A percentile compares a stretch with the other conserved stretches of the same genome.
Conservation (phyloP, 129 eudicot species). For the Tanacetum coccineum region DNA sequence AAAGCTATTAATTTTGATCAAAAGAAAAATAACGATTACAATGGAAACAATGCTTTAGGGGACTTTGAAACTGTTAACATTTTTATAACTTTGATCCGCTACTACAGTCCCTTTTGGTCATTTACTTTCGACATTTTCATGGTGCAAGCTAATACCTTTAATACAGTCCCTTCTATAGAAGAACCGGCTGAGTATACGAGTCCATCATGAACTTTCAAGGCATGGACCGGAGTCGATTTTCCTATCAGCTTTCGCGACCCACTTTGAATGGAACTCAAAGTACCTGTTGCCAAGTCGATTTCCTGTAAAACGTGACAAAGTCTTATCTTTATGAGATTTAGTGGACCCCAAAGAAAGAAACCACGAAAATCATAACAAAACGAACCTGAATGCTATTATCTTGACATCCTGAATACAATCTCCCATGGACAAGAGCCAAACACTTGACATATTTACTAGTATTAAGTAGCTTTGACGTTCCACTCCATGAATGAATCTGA, state of each 20-base stretch:
- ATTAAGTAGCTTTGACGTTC: conserved; percentile 62
- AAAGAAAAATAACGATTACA: background rate
- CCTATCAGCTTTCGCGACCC: conserved; percentile 62
- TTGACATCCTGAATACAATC: conserved; percentile 73
- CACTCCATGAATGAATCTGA: conserved; percentile 82
- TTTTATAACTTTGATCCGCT: conserved; percentile 36
- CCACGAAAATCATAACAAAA: background rate
- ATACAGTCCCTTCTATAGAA: conserved; percentile 63
- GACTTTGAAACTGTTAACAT: no score
- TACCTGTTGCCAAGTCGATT: conserved; percentile 72
- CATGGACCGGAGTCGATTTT: conserved; percentile 57
- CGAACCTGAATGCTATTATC: conserved; percentile 88
- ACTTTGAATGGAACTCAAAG: conserved; percentile 56
- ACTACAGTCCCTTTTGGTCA: conserved; percentile 24
- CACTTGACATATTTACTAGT: conserved; percentile 55
- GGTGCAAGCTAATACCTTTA: conserved; percentile 44
- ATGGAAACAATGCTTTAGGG: background rate
- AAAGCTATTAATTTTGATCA: background rate
- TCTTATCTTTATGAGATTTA: background rate
- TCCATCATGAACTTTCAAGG: conserved; percentile 59
- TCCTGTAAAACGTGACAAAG: conserved; percentile 41
- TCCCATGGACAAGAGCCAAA: conserved; percentile 69
- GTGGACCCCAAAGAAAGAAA: conserved; percentile 3
- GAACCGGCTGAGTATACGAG: no score
- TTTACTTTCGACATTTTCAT: conserved; percentile 6